Evolutionary conservation across 345 rosid species (phyloP).

Genomic region (Microcos paniculata): DNA sequence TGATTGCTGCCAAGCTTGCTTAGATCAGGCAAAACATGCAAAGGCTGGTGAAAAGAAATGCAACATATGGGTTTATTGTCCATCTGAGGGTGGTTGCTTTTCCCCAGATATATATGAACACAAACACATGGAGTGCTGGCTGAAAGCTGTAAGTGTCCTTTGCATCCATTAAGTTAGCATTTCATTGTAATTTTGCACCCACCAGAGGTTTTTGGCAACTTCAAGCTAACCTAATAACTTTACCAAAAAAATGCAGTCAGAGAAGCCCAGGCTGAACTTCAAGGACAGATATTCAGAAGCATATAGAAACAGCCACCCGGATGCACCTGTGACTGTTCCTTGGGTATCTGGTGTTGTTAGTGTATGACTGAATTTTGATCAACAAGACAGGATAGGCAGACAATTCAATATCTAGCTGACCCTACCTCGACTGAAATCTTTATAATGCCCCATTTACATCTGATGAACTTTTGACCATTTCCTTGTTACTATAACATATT

Average conservation of each 20-base stretch:
- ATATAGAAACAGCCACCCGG: slow-evolving; percentile 79
- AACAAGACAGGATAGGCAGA: background rate
- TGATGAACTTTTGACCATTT: background rate
- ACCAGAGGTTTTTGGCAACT: background rate
- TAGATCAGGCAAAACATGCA: slow-evolving; percentile 80
- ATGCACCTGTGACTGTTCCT: slow-evolving; percentile 77
- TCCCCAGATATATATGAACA: slow-evolving; percentile 93
- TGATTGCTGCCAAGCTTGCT: slow-evolving; percentile 96
- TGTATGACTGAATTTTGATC: slow-evolving; percentile 33
- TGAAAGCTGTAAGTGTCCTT: slow-evolving; percentile 69
- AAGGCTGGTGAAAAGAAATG: slow-evolving; percentile 82
- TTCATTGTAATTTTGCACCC: background rate
- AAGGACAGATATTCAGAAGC: slow-evolving; percentile 74
- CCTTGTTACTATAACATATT: background rate
- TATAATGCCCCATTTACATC: background rate
- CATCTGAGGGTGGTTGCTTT: slow-evolving; percentile 73
- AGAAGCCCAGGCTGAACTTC: slow-evolving; percentile 69
- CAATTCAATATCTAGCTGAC: background rate
- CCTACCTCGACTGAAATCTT: slow-evolving; percentile 1
- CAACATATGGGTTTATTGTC: slow-evolving; percentile 99
- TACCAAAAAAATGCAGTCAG: slow-evolving; percentile 62
- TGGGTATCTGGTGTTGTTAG: slow-evolving; percentile 88
- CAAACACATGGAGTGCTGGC: slow-evolving; percentile 91
- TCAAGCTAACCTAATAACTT: slow-evolving; percentile 3
- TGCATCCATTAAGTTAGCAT: background rate